phyloP scores from a whole-genome alignment of 108 stramenopile genomes.

The Cyclotella choctawhatcheeana region DNA sequence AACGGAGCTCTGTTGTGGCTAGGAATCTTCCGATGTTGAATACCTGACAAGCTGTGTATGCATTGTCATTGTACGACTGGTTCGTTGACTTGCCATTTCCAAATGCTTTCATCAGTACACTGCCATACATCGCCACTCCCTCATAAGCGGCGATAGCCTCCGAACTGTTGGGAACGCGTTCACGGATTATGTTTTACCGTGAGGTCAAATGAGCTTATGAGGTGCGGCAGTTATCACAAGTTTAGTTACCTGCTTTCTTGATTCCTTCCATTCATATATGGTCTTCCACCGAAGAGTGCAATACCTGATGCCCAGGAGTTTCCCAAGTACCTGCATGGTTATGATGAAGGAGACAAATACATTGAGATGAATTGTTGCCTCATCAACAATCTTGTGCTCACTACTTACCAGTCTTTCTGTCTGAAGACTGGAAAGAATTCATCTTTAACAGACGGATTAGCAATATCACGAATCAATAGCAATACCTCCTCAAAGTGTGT shows the following conservation, averaged over 20 bases:
- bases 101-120: conserved; percentile 66
- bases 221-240: no score
- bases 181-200: no score
- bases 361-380: not conserved
- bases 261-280: conserved; percentile 93
- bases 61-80: conserved; percentile 51
- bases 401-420: conserved; percentile 82
- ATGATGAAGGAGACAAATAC: not conserved
- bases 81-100: conserved; percentile 34
- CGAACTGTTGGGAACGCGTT: no score
- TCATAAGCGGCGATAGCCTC: conserved; percentile 95
- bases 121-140: conserved; percentile 86
- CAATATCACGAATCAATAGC: conserved; percentile 88
- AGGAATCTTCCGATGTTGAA: conserved; percentile 73
- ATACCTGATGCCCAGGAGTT: conserved; percentile 93
- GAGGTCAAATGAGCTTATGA: no score
- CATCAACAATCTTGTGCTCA: conserved; percentile 1
- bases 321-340: conserved; percentile 62
- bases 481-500: conserved; percentile 82
- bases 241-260: conserved; percentile 96
- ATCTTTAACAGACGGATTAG: conserved; percentile 86
- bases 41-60: conserved; percentile 57
- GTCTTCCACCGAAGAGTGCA: conserved; percentile 62
- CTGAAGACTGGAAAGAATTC: conserved; percentile 84
- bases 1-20: conserved; percentile 79